Base-by-base conservation (phyloP, 352 stramenopile species). In the Globisporangium mamillatum region DNA sequence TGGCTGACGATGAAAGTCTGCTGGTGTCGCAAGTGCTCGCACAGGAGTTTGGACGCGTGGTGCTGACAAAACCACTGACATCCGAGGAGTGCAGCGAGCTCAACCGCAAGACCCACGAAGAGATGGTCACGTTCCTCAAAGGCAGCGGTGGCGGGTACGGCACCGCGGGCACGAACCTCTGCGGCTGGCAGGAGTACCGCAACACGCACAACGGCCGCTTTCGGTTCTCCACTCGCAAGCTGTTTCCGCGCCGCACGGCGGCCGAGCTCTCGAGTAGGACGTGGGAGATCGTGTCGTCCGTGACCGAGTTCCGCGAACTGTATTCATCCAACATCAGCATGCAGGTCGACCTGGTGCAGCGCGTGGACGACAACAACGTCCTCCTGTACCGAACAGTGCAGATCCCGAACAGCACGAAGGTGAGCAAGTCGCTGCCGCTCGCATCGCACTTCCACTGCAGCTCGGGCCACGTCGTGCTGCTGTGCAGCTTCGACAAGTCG, bases 61-160 rank as follows among this genome's bases (percentile, higher is more conserved):
- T 86, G 34, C 72, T 82, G 10, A 58, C 55, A 20, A 64, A 46
- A 24, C 66, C 73, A 36, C 63, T 92, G n/a, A 78, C 80, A 10
- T 60, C 78, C 20, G 68, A 68, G 38, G 77, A 88, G 27, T 88
- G 80, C 61, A 58, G 57, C 2, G 71, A 75, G 50, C 82, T 92
- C 56, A 81, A 77, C 16, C 69, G 71, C 24, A 61, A 60, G 12
- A 77, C 79, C 10, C 82, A 86, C 55, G 29, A 67, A 3, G 74
- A 84, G 61, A 82, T 90, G 50, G 75, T 75, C 36, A 66, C 68
- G 7, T 90, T 89, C 62, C 78, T 76, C 18, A 74, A 78, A 56
- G 80, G 70, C 55, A 70, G 80, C 14, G 14, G 29, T 3, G 75
- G 72, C 4, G 75, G 76, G 32, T 12, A 36, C 2, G 41, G 64